Evolutionary conservation across 2,329 filamentous ascomycete genomes (phyloP).

Genomic region (Cordyceps tenuipes): DNA sequence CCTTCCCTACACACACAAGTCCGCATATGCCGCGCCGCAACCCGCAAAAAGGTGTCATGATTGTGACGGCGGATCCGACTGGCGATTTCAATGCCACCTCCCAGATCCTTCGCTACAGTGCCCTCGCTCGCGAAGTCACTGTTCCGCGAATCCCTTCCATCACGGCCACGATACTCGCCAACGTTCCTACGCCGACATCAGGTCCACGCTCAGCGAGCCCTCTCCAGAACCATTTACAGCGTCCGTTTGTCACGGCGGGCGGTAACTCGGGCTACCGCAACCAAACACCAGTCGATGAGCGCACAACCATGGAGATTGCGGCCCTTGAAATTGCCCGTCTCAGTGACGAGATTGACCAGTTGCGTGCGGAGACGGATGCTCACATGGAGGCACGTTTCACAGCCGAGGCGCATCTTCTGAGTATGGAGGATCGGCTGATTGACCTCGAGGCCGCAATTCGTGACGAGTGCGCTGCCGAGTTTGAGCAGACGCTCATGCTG

Average conservation of each 20-base stretch:
- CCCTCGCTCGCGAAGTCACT: conserved; percentile 84
- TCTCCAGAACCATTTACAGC: conserved; percentile 26
- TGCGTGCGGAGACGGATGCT: conserved; percentile 59
- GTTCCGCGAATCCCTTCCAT: conserved; percentile 82
- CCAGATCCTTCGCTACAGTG: conserved; percentile 90
- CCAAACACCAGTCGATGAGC: conserved; percentile 39
- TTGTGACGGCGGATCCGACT: conserved; percentile 85
- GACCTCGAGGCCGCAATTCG: conserved; percentile 75
- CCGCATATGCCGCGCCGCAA: conserved; percentile 41
- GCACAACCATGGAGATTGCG: conserved; percentile 73
- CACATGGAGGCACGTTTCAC: conserved; percentile 63
- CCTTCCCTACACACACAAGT: conserved; percentile 55
- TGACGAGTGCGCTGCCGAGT: conserved; percentile 81
- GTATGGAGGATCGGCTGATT: conserved; percentile 56
- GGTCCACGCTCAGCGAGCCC: conserved; percentile 22
- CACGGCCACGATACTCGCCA: conserved; percentile 57
- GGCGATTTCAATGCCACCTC: conserved; percentile 96
- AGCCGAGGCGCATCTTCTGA: conserved; percentile 64
- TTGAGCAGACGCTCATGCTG: conserved; percentile 66
- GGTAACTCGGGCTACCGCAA: conserved; percentile 24
- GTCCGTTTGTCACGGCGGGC: conserved; percentile 33
- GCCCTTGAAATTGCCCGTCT: conserved; percentile 75
- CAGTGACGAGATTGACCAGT: conserved; percentile 60
- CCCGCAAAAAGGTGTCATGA: conserved; percentile 87
- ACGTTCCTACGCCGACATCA: conserved; percentile 18